A percentile compares a stretch with the other conserved stretches of the same genome.
Evolutionary conservation across 305 asterid species (phyloP).

Genomic region (Fraxinus sp.): DNA sequence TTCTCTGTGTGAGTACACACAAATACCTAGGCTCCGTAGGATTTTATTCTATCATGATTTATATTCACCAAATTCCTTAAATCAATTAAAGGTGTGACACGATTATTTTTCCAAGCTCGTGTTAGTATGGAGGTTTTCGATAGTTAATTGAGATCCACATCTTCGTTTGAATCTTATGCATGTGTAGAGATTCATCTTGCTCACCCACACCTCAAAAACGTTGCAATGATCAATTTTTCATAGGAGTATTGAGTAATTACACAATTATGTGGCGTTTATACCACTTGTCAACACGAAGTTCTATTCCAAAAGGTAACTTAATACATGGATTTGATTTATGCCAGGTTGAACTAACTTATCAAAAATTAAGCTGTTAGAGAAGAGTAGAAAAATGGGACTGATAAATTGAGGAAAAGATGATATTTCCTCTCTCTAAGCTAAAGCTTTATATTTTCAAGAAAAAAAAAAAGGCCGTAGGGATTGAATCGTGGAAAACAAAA

Average conservation of each 20-base stretch:
- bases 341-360: not conserved
- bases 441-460: conserved; percentile 26
- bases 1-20: not conserved
- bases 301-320: not conserved
- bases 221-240: not conserved
- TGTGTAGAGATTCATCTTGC: not conserved
- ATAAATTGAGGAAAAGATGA: not conserved
- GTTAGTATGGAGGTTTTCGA: not conserved
- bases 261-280: not conserved
- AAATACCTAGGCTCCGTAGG: not conserved
- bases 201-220: not conserved
- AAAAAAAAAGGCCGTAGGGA: conserved; percentile 18
- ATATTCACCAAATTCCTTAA: not conserved
- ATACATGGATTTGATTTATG: not conserved
- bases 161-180: not conserved
- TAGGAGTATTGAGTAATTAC: not conserved
- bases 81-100: not conserved
- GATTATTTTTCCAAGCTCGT: not conserved
- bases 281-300: not conserved
- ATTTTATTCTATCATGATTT: not conserved
- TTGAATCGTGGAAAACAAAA: not conserved
- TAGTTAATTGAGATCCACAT: not conserved
- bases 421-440: not conserved
- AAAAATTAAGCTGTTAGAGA: not conserved
- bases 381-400: not conserved